phyloP scores from a whole-genome alignment of 345 rosid genomes.

The Eucalyptus camaldulensis region DNA sequence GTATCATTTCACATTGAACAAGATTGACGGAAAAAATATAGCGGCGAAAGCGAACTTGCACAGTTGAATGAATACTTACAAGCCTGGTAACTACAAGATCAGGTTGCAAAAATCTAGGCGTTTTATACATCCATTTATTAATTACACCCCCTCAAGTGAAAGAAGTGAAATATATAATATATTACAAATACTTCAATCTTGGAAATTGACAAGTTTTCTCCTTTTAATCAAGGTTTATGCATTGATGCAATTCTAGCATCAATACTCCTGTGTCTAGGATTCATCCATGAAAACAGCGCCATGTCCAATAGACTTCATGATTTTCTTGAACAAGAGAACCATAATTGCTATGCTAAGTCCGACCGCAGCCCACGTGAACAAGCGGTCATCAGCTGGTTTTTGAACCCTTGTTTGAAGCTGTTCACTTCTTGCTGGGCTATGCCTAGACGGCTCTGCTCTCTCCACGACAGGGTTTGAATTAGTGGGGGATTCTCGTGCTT shows the following conservation, averaged over 20 bases:
- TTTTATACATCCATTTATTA: neutral
- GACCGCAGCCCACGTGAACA: constrained; percentile 78
- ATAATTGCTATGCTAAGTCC: constrained; percentile 81
- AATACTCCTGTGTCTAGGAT: constrained; percentile 21
- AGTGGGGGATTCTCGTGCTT: constrained; percentile 19
- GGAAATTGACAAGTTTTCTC: neutral
- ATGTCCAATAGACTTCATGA: constrained; percentile 65
- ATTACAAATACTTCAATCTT: neutral
- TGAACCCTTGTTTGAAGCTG: constrained; percentile 30
- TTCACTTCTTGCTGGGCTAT: constrained; percentile 13
- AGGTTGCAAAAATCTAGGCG: neutral
- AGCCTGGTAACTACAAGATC: neutral
- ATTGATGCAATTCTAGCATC: neutral
- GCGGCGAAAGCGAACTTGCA: neutral
- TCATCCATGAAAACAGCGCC: constrained; percentile 76
- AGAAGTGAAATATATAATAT: neutral
- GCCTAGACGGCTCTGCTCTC: constrained; percentile 8
- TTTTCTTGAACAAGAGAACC: constrained; percentile 82
- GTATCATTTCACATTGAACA: neutral
- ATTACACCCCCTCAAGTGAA: neutral
- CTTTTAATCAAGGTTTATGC: neutral
- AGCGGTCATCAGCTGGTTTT: constrained; percentile 64
- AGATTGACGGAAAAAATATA: neutral
- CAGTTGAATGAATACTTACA: neutral
- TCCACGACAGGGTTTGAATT: constrained; percentile 10